Evolutionary conservation across 768 basidiomycete genomes (phyloP).

Genomic region (Arthromyces matolae): DNA sequence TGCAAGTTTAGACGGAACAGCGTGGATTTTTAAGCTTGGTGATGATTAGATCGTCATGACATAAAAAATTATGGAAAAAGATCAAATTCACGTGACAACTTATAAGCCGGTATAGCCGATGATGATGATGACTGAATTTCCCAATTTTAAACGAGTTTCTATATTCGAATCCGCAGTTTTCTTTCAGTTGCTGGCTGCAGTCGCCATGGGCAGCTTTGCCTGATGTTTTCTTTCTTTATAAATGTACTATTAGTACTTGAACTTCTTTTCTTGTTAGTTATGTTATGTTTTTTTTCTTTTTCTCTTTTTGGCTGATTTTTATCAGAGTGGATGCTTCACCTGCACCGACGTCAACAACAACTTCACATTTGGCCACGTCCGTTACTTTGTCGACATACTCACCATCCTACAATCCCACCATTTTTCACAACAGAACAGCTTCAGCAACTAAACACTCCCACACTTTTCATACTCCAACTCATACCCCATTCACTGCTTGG

Average conservation of each 20-base stretch:
- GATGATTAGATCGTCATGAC: conserved; percentile 14
- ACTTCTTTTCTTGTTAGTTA: conserved; percentile 11
- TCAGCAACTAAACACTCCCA: background rate
- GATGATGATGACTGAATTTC: background rate
- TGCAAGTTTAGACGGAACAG: background rate
- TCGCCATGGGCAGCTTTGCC: conserved; percentile 4
- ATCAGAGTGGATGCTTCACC: conserved; percentile 14
- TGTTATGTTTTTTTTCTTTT: too few relatives aligned
- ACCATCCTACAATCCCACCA: conserved; percentile 3
- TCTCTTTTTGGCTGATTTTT: background rate
- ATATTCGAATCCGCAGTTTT: background rate
- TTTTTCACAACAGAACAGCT: background rate
- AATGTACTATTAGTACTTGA: background rate
- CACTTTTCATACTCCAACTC: conserved; percentile 1
- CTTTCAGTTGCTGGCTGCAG: background rate
- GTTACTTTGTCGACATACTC: conserved; percentile 7
- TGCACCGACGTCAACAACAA: conserved; percentile 15
- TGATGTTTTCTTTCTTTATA: background rate
- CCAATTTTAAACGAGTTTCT: background rate
- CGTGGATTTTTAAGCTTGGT: conserved; percentile 17
- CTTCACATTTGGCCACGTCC: conserved; percentile 1
- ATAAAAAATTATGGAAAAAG: too few relatives aligned
- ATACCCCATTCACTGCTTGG: background rate
- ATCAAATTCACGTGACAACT: too few relatives aligned
- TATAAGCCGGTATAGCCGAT: conserved; percentile 6